Conservation (phyloP, 169 alveolate species). For the Plasmodium knowlesi region DNA sequence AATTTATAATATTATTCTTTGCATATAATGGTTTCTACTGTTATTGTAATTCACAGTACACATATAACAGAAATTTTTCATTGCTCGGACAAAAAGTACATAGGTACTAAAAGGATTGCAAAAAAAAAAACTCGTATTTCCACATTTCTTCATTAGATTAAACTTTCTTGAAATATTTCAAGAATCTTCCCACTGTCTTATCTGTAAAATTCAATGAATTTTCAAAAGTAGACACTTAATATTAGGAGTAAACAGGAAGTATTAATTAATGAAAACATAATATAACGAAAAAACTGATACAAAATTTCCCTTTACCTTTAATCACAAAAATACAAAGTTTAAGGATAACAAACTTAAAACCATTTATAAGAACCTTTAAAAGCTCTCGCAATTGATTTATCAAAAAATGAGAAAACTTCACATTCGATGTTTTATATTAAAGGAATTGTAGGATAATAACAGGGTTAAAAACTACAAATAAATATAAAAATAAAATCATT, state of each 20-base stretch:
- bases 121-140: not conserved
- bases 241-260: not conserved
- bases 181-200: not conserved
- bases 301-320: not conserved
- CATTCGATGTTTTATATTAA: not conserved
- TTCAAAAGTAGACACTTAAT: not conserved
- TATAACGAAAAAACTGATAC: not conserved
- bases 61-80: not conserved
- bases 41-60: not conserved
- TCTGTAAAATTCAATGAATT: not conserved
- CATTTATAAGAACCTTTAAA: not conserved
- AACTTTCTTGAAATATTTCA: not conserved
- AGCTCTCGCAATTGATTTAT: not conserved
- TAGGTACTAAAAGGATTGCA: not conserved
- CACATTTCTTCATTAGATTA: not conserved
- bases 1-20: not conserved
- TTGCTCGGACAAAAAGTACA: not conserved
- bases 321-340: not conserved
- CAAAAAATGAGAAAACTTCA: not conserved
- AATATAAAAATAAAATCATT: not conserved
- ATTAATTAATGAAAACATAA: not conserved
- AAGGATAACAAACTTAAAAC: not conserved
- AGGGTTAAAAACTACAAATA: not conserved
- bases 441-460: not conserved
- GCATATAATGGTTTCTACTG: not conserved